phyloP scores from a whole-genome alignment of 2,329 filamentous ascomycete genomes.

The Septoria petroselini region DNA sequence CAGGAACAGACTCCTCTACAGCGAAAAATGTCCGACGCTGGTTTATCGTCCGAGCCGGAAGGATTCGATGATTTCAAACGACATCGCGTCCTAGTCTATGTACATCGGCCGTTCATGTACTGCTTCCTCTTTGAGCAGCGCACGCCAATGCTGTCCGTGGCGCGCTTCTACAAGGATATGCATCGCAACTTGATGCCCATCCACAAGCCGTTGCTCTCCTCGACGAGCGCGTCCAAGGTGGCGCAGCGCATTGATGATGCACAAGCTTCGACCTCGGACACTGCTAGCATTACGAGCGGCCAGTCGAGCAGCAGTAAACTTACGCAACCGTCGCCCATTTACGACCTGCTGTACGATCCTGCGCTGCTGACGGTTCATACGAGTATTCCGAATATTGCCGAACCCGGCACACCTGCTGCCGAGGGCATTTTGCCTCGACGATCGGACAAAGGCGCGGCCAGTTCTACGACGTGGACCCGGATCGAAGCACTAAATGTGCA shows the following conservation, averaged over 20 bases:
- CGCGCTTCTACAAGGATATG: slow-evolving; percentile 49
- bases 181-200: slow-evolving; percentile 52
- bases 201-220: slow-evolving; percentile 45
- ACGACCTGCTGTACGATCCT: slow-evolving; percentile 61
- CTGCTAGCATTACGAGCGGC: slow-evolving; percentile 34
- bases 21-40: slow-evolving; percentile 24
- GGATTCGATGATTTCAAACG: slow-evolving; percentile 30
- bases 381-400: slow-evolving; percentile 62
- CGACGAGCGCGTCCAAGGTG: slow-evolving; percentile 44
- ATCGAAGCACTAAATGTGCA: slow-evolving; percentile 62
- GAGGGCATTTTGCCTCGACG: slow-evolving; percentile 36
- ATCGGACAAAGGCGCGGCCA: slow-evolving; percentile 10
- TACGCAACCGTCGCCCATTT: slow-evolving; percentile 44
- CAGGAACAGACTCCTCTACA: slow-evolving; percentile 19
- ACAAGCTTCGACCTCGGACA: slow-evolving; percentile 31
- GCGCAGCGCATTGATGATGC: slow-evolving; percentile 41
- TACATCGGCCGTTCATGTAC: slow-evolving; percentile 71
- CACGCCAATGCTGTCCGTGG: slow-evolving; percentile 53
- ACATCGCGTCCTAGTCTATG: slow-evolving; percentile 69
- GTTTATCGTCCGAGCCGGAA: slow-evolving; percentile 13
- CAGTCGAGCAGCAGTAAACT: slow-evolving; percentile 31
- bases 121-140: slow-evolving; percentile 66
- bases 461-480: slow-evolving; percentile 47
- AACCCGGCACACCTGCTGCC: slow-evolving; percentile 46
- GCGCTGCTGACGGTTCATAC: slow-evolving; percentile 57